Conservation (phyloP, 805 yeast genomes). For the Lachancea mirantina region DNA sequence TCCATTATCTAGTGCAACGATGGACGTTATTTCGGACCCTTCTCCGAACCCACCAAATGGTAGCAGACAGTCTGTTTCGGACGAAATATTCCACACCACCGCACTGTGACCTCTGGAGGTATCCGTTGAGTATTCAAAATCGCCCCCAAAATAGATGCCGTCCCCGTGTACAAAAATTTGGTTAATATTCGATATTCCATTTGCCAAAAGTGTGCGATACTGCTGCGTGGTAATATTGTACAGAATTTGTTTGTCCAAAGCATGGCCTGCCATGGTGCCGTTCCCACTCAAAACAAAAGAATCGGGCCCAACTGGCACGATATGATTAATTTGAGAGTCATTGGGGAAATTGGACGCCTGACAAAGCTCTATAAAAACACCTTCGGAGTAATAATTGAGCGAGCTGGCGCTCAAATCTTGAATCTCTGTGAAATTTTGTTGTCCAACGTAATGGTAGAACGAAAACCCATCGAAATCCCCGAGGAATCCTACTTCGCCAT, state of each 20-base stretch:
- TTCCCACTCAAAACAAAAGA: conserved; percentile 31
- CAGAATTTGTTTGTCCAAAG: conserved; percentile 28
- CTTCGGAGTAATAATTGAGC: conserved; percentile 24
- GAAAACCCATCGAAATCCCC: conserved; percentile 20
- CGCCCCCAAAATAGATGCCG: conserved; percentile 74
- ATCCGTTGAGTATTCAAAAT: conserved; percentile 46
- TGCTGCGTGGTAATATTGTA: conserved; percentile 28
- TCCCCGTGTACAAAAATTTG: conserved; percentile 45
- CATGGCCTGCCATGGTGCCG: conserved; percentile 23
- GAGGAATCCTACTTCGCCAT: conserved; percentile 17
- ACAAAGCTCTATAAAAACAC: conserved; percentile 19
- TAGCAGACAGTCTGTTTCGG: conserved; percentile 37
- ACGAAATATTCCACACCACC: conserved; percentile 51
- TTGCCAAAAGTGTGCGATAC: conserved; percentile 22
- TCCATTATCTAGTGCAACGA: conserved; percentile 40
- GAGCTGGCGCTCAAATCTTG: conserved; percentile 9
- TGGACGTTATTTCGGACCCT: conserved; percentile 53
- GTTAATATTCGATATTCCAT: conserved; percentile 29
- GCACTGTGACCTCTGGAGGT: conserved; percentile 39
- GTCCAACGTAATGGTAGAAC: conserved; percentile 25
- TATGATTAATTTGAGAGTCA: conserved; percentile 12
- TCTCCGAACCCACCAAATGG: conserved; percentile 74
- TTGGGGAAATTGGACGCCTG: conserved; percentile 11
- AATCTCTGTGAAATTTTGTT: conserved; percentile 25
- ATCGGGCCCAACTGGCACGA: conserved; percentile 28